Conservation (phyloP, 306 rosid genomes). For the Ceratonia siliqua region DNA sequence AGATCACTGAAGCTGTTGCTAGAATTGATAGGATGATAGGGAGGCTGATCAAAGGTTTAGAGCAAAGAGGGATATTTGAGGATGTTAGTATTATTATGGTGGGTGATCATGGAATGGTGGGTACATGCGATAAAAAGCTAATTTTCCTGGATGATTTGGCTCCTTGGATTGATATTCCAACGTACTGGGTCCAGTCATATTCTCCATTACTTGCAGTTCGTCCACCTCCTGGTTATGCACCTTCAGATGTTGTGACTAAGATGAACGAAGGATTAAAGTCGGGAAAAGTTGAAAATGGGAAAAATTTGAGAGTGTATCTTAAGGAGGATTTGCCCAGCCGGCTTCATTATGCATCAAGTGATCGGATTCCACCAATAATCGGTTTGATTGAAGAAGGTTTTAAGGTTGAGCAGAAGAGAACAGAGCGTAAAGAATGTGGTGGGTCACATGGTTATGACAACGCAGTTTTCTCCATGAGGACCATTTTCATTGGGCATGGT, state of each 20-base stretch:
- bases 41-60: constrained; percentile 77
- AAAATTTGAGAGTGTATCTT: constrained; percentile 66
- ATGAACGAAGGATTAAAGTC: constrained; percentile 83
- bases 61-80: constrained; percentile 76
- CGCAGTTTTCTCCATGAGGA: constrained; percentile 89
- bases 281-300: constrained; percentile 80
- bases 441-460: constrained; percentile 97
- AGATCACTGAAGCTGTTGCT: constrained; percentile 77
- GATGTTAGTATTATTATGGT: constrained; percentile 83
- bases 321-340: constrained; percentile 87
- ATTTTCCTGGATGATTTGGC: constrained; percentile 70
- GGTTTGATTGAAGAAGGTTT: constrained; percentile 84
- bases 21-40: constrained; percentile 84
- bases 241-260: constrained; percentile 55
- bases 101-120: constrained; percentile 99
- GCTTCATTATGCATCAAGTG: constrained; percentile 69
- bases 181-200: constrained; percentile 60
- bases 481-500: constrained; percentile 89
- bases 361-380: constrained; percentile 74
- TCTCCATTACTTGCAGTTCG: constrained; percentile 79
- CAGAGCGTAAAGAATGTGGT: constrained; percentile 70
- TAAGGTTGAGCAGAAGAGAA: constrained; percentile 78
- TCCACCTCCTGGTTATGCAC: constrained; percentile 54
- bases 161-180: constrained; percentile 72
- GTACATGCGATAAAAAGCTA: constrained; percentile 88